A percentile compares a stretch with the other conserved stretches of the same genome.
These are phyloP conservation scores for Hymenotorrendiella dingleyae DNA, from an alignment of 2,329 filamentous ascomycete genomes.

Conservation along the genomic window DNA sequence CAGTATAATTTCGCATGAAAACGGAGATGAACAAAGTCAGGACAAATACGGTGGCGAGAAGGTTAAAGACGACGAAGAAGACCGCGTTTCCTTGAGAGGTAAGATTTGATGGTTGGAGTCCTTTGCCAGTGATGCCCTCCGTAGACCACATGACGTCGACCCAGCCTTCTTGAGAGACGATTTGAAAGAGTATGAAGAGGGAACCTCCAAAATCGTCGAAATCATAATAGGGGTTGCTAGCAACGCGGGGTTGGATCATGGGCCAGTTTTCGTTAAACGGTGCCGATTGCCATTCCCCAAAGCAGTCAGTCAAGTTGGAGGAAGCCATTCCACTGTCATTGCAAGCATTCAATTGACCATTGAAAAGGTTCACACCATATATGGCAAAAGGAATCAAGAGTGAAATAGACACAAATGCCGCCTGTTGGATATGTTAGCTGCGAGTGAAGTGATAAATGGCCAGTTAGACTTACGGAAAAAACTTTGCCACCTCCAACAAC, in stretches of 20 bases:
- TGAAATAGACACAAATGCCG: constrained; percentile 89
- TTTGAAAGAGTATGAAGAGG: constrained; percentile 95
- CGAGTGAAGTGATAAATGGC: not conserved
- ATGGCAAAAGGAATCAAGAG: constrained; percentile 95
- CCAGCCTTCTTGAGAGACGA: constrained; percentile 98
- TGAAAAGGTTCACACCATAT: constrained; percentile 90
- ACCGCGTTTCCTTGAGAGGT: constrained; percentile 77
- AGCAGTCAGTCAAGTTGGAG: constrained; percentile 62
- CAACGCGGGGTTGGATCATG: constrained; percentile 75
- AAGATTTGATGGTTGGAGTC: constrained; percentile 64
- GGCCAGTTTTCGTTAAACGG: constrained; percentile 73
- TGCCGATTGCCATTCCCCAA: constrained; percentile 71
- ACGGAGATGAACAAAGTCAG: constrained; percentile 97
- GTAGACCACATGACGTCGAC: constrained; percentile 82
- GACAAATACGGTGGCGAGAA: constrained; percentile 92
- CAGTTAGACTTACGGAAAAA: constrained; percentile 38
- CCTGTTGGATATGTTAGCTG: constrained; percentile 37
- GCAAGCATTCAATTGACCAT: constrained; percentile 71
- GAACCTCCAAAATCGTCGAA: constrained; percentile 95
- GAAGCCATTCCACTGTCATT: constrained; percentile 62
- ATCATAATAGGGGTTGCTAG: constrained; percentile 75
- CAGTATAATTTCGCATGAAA: constrained; percentile 99
- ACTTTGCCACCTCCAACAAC: constrained; percentile 94
- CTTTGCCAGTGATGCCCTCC: constrained; percentile 73
- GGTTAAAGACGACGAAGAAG: constrained; percentile 95